Evolutionary conservation across 2,329 filamentous ascomycete genomes (phyloP).

Genomic region (Colletotrichum tofieldiae): DNA sequence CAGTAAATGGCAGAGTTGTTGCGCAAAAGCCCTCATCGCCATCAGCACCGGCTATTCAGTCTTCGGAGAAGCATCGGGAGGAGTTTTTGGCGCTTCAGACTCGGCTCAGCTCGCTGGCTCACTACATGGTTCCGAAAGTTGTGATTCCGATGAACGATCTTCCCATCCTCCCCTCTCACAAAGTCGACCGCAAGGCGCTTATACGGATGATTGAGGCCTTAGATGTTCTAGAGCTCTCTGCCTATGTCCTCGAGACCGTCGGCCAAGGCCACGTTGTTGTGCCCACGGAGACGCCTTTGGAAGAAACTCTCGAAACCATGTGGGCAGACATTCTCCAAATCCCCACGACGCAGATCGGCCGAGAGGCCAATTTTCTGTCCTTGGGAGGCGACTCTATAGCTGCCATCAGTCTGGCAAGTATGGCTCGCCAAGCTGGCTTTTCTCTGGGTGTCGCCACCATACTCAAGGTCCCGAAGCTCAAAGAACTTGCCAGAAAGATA

Average conservation of each 20-base stretch:
- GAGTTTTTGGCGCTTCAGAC: conserved; percentile 26
- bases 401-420: background rate
- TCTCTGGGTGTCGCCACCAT: background rate
- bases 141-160: conserved; percentile 45
- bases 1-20: background rate
- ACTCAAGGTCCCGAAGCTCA: background rate
- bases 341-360: background rate
- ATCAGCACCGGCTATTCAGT: background rate
- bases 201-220: background rate
- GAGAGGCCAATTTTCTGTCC: background rate
- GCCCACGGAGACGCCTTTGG: background rate
- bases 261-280: background rate
- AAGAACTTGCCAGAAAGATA: background rate
- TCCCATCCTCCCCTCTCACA: conserved; percentile 48
- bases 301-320: background rate
- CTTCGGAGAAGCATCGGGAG: background rate
- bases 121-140: conserved; percentile 50
- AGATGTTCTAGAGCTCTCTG: background rate
- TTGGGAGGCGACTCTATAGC: background rate
- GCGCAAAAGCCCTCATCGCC: too few relatives aligned
- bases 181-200: conserved; percentile 49
- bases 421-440: background rate
- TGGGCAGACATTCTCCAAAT: background rate
- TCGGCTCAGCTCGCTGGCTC: conserved; percentile 42
- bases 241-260: background rate